A percentile compares a stretch with the other conserved stretches of the same genome.
Conservation (phyloP, 768 basidiomycete species). For the Tylopilus subfusipes region DNA sequence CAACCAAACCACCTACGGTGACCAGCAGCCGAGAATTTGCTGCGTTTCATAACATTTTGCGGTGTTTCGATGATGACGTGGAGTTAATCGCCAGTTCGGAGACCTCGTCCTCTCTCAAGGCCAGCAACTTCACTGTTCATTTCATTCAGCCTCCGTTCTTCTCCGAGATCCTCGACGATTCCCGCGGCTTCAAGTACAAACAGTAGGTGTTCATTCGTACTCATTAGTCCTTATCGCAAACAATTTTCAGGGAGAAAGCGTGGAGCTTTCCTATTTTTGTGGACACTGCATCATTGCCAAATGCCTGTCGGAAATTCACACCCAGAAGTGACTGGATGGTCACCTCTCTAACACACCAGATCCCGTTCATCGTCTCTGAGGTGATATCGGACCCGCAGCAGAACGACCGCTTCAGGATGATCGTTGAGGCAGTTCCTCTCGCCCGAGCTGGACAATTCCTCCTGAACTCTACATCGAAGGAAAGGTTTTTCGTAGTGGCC, state of each 20-base stretch:
- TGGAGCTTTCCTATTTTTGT: conserved; percentile 16
- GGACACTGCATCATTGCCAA: fast-evolving
- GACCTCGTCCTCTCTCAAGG: no score
- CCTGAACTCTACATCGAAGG: not conserved
- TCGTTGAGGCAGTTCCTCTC: not conserved
- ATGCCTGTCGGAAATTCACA: not conserved
- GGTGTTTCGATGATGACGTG: no score
- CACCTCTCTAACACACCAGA: not conserved
- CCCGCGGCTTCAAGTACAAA: not conserved
- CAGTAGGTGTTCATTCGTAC: not conserved
- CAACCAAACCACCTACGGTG: not conserved
- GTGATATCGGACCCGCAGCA: not conserved
- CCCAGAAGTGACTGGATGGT: conserved; percentile 10
- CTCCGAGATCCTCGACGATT: no score
- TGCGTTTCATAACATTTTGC: no score
- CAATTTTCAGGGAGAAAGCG: not conserved
- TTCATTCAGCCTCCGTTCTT: no score
- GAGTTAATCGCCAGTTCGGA: no score
- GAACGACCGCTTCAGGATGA: not conserved
- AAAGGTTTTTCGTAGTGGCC: not conserved
- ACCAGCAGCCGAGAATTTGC: no score
- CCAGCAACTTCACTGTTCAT: no score
- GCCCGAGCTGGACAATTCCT: not conserved
- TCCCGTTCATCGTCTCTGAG: not conserved
- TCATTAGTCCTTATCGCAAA: not conserved